Conservation (phyloP, 2,329 filamentous ascomycete species). For the Aspergillus sp. region DNA sequence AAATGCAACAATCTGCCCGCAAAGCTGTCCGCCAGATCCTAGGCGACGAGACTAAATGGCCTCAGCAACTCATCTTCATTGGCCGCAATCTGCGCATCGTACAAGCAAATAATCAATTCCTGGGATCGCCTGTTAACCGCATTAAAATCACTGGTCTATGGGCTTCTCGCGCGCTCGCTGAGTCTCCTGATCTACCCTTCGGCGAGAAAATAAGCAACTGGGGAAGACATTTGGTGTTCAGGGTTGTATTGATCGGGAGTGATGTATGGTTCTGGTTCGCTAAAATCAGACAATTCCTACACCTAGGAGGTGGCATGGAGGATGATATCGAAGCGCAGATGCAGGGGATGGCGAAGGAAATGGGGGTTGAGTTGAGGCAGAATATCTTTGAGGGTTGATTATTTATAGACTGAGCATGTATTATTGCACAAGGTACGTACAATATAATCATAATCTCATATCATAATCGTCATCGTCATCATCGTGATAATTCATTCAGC, state of each 20-base stretch:
- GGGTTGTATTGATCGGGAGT: slow-evolving; percentile 63
- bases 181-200: slow-evolving; percentile 60
- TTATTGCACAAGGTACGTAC: not conserved
- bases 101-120: slow-evolving; percentile 85
- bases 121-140: slow-evolving; percentile 81
- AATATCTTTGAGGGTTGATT: slow-evolving; percentile 73
- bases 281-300: slow-evolving; percentile 69
- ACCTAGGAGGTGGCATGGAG: slow-evolving; percentile 78
- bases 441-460: not conserved
- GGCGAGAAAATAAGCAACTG: slow-evolving; percentile 61
- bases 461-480: not conserved
- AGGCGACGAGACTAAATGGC: slow-evolving; percentile 79
- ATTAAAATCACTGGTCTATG: slow-evolving; percentile 91
- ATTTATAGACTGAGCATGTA: too few species aligned
- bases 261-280: slow-evolving; percentile 80
- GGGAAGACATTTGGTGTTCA: slow-evolving; percentile 75
- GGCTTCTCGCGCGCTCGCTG: slow-evolving; percentile 76
- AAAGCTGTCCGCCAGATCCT: slow-evolving; percentile 72
- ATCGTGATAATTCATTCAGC: not conserved
- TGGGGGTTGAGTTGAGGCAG: slow-evolving; percentile 85
- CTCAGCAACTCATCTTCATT: slow-evolving; percentile 85
- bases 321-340: slow-evolving; percentile 86
- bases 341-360: slow-evolving; percentile 80
- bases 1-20: slow-evolving; percentile 69
- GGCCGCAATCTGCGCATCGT: slow-evolving; percentile 88